These are phyloP conservation scores for Vitis cinerea DNA, from an alignment of 164 flowering plant species.

Conservation along the genomic window DNA sequence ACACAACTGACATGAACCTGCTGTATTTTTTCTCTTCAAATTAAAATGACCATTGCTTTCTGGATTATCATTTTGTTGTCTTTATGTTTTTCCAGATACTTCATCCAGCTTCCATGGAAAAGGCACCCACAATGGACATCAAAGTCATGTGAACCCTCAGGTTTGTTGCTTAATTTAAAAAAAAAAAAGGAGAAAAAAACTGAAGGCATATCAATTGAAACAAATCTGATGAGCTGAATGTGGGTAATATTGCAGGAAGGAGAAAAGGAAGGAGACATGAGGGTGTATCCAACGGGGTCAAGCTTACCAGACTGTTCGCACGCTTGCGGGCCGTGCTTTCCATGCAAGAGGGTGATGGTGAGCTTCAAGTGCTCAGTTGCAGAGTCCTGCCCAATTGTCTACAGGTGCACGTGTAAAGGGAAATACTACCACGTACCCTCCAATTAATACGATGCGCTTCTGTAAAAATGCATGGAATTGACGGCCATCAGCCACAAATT, in stretches of 20 bases:
- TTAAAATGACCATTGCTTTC: no score
- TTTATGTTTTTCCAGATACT: slow-evolving; percentile 5
- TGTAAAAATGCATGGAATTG: background rate
- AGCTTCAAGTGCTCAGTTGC: slow-evolving; percentile 64
- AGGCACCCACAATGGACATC: slow-evolving; percentile 5
- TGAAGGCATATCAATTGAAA: no score
- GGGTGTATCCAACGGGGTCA: slow-evolving; percentile 63
- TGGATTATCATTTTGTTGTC: background rate
- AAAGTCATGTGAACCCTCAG: slow-evolving; percentile 5
- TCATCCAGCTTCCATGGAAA: slow-evolving; percentile 6
- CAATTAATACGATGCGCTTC: slow-evolving; percentile 25
- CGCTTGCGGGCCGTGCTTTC: slow-evolving; percentile 78
- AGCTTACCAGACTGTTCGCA: slow-evolving; percentile 82
- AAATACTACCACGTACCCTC: slow-evolving; percentile 65
- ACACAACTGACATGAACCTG: no score
- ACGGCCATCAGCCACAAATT: no score
- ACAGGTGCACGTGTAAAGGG: slow-evolving; percentile 75
- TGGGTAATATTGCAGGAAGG: slow-evolving; percentile 20
- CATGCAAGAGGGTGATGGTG: slow-evolving; percentile 86
- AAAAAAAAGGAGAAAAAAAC: no score
- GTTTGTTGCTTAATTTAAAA: slow-evolving; percentile 6
- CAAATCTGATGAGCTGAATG: background rate
- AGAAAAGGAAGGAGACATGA: slow-evolving; percentile 32
- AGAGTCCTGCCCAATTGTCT: slow-evolving; percentile 81
- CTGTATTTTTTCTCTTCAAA: no score